Evolutionary conservation across 1,139 yeast species (phyloP).

Genomic region (Suhomyces guaymorum): DNA sequence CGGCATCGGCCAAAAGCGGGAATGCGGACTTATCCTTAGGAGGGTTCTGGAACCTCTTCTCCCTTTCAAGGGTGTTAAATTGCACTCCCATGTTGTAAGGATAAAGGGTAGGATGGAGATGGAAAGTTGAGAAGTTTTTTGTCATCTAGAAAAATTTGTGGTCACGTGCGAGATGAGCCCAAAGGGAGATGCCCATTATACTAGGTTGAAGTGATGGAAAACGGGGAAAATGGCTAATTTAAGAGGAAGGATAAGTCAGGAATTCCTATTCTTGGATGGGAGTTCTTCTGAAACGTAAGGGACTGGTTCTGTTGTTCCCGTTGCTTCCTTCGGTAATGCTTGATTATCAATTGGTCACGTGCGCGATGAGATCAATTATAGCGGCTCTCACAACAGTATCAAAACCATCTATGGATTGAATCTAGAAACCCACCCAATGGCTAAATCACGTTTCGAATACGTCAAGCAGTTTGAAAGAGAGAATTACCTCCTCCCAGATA

Average conservation of each 20-base stretch:
- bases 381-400: too few species aligned
- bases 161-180: conserved; percentile 14
- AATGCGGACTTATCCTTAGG: conserved; percentile 82
- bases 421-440: too few species aligned
- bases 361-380: background rate
- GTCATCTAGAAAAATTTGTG: conserved; percentile 10
- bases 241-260: background rate
- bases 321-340: too few species aligned
- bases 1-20: conserved; percentile 84
- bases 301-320: too few species aligned
- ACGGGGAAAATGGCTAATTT: too few species aligned
- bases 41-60: conserved; percentile 80
- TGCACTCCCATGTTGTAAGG: conserved; percentile 39
- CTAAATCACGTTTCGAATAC: conserved; percentile 53
- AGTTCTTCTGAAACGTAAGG: too few species aligned
- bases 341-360: too few species aligned
- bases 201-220: background rate
- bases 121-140: conserved; percentile 10
- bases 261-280: background rate
- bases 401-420: background rate
- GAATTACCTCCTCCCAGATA: conserved; percentile 70
- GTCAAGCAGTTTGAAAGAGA: conserved; percentile 81
- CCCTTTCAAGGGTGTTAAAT: conserved; percentile 88
- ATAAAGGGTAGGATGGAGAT: conserved; percentile 3
- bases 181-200: background rate